Conservation (phyloP, 306 rosid genomes). For the Vigna reflexopilosa region DNA sequence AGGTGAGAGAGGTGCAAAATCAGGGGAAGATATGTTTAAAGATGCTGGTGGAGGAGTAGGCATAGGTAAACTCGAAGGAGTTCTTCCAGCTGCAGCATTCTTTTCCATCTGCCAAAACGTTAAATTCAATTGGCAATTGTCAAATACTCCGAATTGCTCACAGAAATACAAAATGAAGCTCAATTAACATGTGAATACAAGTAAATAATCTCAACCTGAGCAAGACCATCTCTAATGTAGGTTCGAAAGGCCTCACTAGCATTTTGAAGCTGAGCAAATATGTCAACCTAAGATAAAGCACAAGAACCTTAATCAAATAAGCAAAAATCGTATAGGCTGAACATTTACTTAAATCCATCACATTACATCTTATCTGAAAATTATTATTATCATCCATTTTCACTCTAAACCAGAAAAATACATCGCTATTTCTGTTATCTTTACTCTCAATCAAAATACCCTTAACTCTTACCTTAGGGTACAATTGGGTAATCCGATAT, state of each 20-base stretch:
- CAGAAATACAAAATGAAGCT: background rate
- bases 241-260: conserved; percentile 99
- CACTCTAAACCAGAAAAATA: background rate
- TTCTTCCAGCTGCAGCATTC: conserved; percentile 98
- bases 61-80: conserved; percentile 92
- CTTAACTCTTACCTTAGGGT: conserved; percentile 75
- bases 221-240: conserved; percentile 93
- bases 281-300: conserved; percentile 76
- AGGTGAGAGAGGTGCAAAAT: conserved; percentile 87
- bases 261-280: conserved; percentile 95
- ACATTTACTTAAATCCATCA: background rate
- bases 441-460: background rate
- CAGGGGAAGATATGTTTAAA: conserved; percentile 80
- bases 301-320: conserved; percentile 39
- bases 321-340: background rate
- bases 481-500: conserved; percentile 92
- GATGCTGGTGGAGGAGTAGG: conserved; percentile 96
- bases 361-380: conserved; percentile 2
- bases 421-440: background rate
- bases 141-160: conserved; percentile 5
- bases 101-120: conserved; percentile 84
- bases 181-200: conserved; percentile 26
- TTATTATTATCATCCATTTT: background rate
- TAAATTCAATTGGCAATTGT: conserved; percentile 26
- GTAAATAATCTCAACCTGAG: conserved; percentile 70